Evolutionary conservation across 495 filamentous ascomycete genomes (phyloP), one percentile per base, ranked within the genome.

Genomic region (Annulohypoxylon nitens): DNA sequence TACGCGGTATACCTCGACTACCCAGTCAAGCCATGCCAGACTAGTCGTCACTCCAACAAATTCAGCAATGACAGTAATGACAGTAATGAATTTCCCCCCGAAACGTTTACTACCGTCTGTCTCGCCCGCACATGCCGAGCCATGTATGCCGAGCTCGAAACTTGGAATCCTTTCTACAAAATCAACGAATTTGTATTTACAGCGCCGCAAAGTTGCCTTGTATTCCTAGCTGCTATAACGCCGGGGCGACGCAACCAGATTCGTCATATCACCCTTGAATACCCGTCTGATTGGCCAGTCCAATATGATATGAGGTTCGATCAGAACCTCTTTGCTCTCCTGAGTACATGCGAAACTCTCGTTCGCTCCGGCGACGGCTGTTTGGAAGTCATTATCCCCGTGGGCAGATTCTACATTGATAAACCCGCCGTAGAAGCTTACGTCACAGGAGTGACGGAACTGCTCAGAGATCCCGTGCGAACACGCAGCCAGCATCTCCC

Each of bases 71-170:
- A n/a, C n/a, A n/a, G 20, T 23, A 23, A 23, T 23, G 20, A 23
- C 20, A 23, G 20, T 23, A 23, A 23, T 23, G 20, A 23, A 23
- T 23, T 23, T 23, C 20, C 20, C 20, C 20, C 20, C 20, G 34
- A 34, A 11, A 16, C 34, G 14, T 39, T 43, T 1, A 57, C 39
- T 0, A 34, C 14, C 23, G 60, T 59, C 10, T 20, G 16, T 3
- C 69, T 71, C n/a, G 14, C 62, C 26, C 45, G 25, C 10, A 66
- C 58, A 7, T 71, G 69, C 20, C 69, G 69, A 10, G 16, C 25
- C 1, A 67, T 71, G 2, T 71, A 62, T 12, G 57, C 26, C 8
- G 69, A 71, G 3, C 25, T 71, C 39, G 62, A 67, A 25, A 1
- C 9, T 4, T 67, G 20, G 1, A 10, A 14, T 14, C 55, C 62